Evolutionary conservation across 805 yeast species (phyloP).

Genomic region (Kuraishia borneana): DNA sequence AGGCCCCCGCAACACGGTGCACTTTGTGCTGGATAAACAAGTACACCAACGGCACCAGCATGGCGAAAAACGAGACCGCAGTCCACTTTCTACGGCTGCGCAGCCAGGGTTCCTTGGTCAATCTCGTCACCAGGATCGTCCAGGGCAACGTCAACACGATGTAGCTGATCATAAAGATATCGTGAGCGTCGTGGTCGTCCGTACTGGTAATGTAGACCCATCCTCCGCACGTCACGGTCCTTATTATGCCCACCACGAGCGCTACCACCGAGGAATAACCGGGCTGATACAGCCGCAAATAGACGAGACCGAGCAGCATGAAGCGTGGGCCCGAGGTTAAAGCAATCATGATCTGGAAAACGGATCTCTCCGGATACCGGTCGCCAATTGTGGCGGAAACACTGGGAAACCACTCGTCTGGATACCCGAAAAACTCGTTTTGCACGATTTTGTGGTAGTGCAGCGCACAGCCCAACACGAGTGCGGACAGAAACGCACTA

Average conservation of each 20-base stretch:
- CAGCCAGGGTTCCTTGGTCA: slow-evolving; percentile 27
- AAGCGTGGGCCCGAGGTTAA: slow-evolving; percentile 91
- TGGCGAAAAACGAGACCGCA: slow-evolving; percentile 53
- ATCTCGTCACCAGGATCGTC: slow-evolving; percentile 52
- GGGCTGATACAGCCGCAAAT: slow-evolving; percentile 30
- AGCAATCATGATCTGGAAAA: slow-evolving; percentile 87
- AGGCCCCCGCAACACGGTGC: slow-evolving; percentile 82
- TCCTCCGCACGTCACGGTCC: slow-evolving; percentile 95
- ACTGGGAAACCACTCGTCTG: slow-evolving; percentile 98
- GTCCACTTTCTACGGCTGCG: slow-evolving; percentile 44
- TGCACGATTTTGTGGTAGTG: slow-evolving; percentile 85
- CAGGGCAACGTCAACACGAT: slow-evolving; percentile 87
- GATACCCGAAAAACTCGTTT: slow-evolving; percentile 82
- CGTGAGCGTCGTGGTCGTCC: slow-evolving; percentile 95
- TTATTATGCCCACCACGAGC: slow-evolving; percentile 57
- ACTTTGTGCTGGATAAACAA: slow-evolving; percentile 92
- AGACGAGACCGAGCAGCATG: slow-evolving; percentile 41
- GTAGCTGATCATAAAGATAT: slow-evolving; percentile 88
- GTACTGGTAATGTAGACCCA: slow-evolving; percentile 97
- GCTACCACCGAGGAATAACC: slow-evolving; percentile 28
- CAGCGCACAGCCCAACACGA: slow-evolving; percentile 59
- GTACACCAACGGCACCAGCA: slow-evolving; percentile 72
- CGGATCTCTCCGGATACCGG: slow-evolving; percentile 87
- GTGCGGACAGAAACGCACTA: slow-evolving; percentile 66
- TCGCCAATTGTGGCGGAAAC: slow-evolving; percentile 97